These are phyloP conservation scores for Davidsoniella virescens DNA, from an alignment of 2,329 filamentous ascomycete species.

Conservation along the genomic window DNA sequence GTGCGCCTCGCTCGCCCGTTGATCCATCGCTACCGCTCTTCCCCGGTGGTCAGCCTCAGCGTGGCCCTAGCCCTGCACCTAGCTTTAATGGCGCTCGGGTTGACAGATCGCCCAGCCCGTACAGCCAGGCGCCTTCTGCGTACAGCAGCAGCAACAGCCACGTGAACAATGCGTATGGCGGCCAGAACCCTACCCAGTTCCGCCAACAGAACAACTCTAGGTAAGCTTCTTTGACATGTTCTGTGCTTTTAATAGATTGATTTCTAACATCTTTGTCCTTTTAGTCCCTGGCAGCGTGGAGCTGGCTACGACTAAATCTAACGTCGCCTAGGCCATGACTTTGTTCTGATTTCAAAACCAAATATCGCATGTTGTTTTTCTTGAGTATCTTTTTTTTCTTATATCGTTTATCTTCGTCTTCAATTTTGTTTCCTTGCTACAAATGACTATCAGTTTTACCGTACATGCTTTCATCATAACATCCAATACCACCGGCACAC, in stretches of 20 bases:
- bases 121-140: slow-evolving; percentile 18
- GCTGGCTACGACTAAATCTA: slow-evolving; percentile 24
- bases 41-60: slow-evolving; percentile 21
- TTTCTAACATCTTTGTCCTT: neutral
- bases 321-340: slow-evolving; percentile 13
- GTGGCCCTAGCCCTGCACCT: slow-evolving; percentile 21
- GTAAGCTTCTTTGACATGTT: slow-evolving; percentile 16
- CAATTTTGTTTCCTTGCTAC: neutral
- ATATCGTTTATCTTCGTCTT: slow-evolving; percentile 1
- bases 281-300: slow-evolving; percentile 30
- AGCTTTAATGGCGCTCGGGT: slow-evolving; percentile 12
- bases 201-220: slow-evolving; percentile 26
- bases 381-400: slow-evolving; percentile 5
- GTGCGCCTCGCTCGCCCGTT: slow-evolving; percentile 23
- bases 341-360: slow-evolving; percentile 11
- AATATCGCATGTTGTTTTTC: slow-evolving; percentile 8
- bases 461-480: too few species aligned
- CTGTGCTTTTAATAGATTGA: neutral
- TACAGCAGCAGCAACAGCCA: slow-evolving; percentile 17
- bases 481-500: too few species aligned
- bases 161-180: slow-evolving; percentile 18
- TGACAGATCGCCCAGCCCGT: slow-evolving; percentile 21
- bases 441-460: too few species aligned
- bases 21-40: slow-evolving; percentile 29
- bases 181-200: slow-evolving; percentile 19